Evolutionary conservation across 2,329 filamentous ascomycete species (phyloP).

Genomic region (Sphaerulina populicola): DNA sequence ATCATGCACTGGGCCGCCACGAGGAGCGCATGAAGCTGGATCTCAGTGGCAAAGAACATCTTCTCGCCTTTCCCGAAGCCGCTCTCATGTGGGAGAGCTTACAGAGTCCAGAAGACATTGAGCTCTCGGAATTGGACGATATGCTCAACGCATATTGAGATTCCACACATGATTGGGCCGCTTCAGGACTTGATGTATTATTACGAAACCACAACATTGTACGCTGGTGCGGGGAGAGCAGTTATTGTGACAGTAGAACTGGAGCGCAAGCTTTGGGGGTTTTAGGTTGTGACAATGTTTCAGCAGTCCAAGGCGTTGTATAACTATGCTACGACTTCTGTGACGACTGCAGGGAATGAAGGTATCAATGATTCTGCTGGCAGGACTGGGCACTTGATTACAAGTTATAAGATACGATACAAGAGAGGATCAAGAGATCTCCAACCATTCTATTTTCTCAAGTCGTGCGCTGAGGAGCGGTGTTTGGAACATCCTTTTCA

Average conservation of each 20-base stretch:
- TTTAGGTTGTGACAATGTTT: not conserved
- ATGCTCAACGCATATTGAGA: constrained; percentile 55
- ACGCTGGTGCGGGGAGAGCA: not conserved
- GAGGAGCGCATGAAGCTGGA: constrained; percentile 20
- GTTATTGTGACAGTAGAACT: constrained; percentile 6
- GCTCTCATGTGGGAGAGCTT: constrained; percentile 34
- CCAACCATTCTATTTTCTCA: not conserved
- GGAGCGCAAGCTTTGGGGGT: constrained; percentile 5
- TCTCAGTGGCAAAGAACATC: constrained; percentile 15
- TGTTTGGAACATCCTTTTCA: too few relatives aligned
- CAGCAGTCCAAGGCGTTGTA: not conserved
- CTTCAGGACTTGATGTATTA: constrained; percentile 2
- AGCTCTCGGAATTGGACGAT: constrained; percentile 85
- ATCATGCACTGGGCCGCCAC: constrained; percentile 11
- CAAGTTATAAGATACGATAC: not conserved
- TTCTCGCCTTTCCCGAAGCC: constrained; percentile 23
- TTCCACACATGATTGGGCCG: not conserved
- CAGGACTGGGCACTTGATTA: constrained; percentile 2
- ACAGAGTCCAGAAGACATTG: constrained; percentile 75
- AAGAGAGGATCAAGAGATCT: not conserved
- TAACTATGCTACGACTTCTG: not conserved
- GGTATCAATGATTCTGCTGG: constrained; percentile 5
- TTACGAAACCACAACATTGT: not conserved
- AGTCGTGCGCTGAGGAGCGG: not conserved
- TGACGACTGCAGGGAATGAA: not conserved